phyloP scores from a whole-genome alignment of 306 rosid genomes.

The Rubus parviflorus region DNA sequence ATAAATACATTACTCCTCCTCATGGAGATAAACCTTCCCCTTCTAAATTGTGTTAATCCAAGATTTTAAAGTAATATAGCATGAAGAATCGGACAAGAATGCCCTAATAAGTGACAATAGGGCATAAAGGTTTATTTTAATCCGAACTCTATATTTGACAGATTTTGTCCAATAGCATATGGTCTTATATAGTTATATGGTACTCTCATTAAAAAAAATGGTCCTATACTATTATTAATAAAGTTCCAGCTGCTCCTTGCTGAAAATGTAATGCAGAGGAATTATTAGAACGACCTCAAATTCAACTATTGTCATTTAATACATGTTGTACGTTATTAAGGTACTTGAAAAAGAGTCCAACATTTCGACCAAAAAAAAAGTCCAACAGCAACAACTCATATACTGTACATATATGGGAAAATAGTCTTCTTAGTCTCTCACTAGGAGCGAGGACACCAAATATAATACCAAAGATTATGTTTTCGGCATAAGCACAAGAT shows the following conservation, averaged over 20 bases:
- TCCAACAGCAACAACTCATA: no score
- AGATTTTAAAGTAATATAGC: no score
- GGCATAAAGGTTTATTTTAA: no score
- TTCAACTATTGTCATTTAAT: neutral
- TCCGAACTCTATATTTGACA: no score
- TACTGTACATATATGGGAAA: no score
- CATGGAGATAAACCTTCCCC: no score
- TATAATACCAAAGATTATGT: neutral
- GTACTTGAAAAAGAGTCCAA: no score
- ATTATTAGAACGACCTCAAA: neutral
- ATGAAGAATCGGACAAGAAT: no score
- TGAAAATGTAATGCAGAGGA: neutral
- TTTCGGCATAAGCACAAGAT: neutral
- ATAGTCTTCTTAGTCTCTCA: neutral
- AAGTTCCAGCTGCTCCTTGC: neutral
- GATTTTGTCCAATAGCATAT: neutral
- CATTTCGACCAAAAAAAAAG: no score
- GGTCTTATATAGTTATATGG: neutral
- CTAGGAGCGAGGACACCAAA: neutral
- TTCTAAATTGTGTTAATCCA: no score
- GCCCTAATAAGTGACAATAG: no score
- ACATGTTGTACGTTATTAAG: neutral
- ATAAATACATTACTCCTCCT: no score
- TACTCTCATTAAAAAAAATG: neutral
- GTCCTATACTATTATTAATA: neutral